Evolutionary conservation across 768 basidiomycete genomes (phyloP).

Genomic region (Mycena amicta): DNA sequence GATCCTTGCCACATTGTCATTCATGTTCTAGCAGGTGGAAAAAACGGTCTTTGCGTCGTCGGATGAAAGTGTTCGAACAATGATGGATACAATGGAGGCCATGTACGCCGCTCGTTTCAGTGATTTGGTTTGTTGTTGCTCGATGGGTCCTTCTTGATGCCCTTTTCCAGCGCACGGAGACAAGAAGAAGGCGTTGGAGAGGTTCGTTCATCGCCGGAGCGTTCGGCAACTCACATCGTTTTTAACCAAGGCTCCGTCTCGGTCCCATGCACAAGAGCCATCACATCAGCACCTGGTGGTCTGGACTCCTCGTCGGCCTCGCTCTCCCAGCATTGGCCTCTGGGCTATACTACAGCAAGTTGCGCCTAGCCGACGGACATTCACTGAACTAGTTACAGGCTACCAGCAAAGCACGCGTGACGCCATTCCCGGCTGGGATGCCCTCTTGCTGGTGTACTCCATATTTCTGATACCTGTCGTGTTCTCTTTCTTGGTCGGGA

Average conservation of each 20-base stretch:
- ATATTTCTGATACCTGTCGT: slow-evolving; percentile 73
- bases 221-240: background rate
- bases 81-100: slow-evolving; percentile 78
- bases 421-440: slow-evolving; percentile 68
- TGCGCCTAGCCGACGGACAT: background rate
- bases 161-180: slow-evolving; percentile 58
- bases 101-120: slow-evolving; percentile 79
- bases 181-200: slow-evolving; percentile 70
- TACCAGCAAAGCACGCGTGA: slow-evolving; percentile 54
- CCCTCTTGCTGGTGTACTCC: slow-evolving; percentile 78
- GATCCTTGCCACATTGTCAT: background rate
- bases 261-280: slow-evolving; percentile 54
- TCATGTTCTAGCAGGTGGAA: slow-evolving; percentile 53
- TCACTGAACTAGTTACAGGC: slow-evolving; percentile 37
- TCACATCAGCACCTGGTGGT: slow-evolving; percentile 72
- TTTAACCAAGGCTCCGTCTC: slow-evolving; percentile 48
- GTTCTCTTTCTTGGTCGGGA: slow-evolving; percentile 74
- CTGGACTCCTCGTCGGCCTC: slow-evolving; percentile 72
- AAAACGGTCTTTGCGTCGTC: slow-evolving; percentile 63
- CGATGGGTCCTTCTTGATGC: background rate
- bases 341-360: slow-evolving; percentile 64
- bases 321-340: slow-evolving; percentile 67
- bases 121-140: slow-evolving; percentile 37
- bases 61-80: slow-evolving; percentile 55
- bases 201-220: slow-evolving; percentile 17